Evolutionary conservation across 2,329 filamentous ascomycete genomes (phyloP), one percentile per base, ranked within the genome.

Genomic region (Dothidotthia symphoricarpi): DNA sequence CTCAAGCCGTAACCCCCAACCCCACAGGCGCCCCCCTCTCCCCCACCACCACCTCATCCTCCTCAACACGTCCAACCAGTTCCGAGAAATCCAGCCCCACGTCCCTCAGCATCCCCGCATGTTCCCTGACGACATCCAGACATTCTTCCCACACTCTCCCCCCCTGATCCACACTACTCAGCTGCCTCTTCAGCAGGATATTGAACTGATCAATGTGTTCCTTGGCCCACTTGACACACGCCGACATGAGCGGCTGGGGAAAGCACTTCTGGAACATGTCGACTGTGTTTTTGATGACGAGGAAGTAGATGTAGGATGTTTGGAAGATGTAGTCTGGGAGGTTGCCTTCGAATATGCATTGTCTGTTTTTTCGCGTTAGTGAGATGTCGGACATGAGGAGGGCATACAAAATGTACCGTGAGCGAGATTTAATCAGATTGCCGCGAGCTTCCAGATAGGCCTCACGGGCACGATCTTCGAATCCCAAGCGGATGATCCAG

Each of bases 191-290:
- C 25, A 98, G 74, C 34, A 93, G 82, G 30, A 76, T 76, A 57
- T 96, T 97, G 73, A 97, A 97, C 2, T 82, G 82, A 55, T 96
- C 90, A 1, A 97, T 82, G 62, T 95, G 83, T 55, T 93, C 85
- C 68, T 96, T 97, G n/a, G 89, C 90, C 93, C 93, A 98, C 62
- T 91, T 94, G 56, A 98, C 91, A 55, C 89, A 95, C 0, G 90
- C 89, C 57, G 88, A 95, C 78, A 93, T 94, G 73, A 93, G 88
- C 11, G 82, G 75, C 16, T 87, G 78, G 9, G 89, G 84, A 63
- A 97, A 97, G 45, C 67, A 69, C 36, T 75, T 73, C 61, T 95
- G 88, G 68, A 93, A 96, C 59, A 87, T 90, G 58, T 80, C 79
- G 43, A 97, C 86, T 0, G 93, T 97, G 68, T 97, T 96, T 54